Base-by-base conservation (phyloP, 768 basidiomycete genomes). In the Leccinum fibrillosum region DNA sequence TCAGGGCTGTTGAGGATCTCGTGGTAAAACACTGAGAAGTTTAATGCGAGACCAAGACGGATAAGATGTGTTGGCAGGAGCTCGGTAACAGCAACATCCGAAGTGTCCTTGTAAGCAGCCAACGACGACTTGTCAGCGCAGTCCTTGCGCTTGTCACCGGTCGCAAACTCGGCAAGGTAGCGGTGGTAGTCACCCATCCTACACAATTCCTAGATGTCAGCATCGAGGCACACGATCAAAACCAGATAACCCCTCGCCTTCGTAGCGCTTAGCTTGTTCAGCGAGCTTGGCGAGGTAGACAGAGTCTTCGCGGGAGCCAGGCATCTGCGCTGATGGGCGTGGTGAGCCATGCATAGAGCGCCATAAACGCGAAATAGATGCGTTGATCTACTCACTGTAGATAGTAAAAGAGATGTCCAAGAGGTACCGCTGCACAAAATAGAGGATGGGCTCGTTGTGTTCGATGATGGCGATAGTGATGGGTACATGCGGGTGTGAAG, bases 211-310 rank as follows among this genome's bases (percentile, higher is more conserved):
- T 45, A 52, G 52, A 62, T 49, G 25, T 65, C 4, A 53, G 34
- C 60, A 54, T 52, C 34, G 65, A 49, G 56, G 62, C 45, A 59
- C 62, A 60, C 57, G 55, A 60, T 56, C 34, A 39, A 52, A 53
- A 45, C 13, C 34, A 53, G 28, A 2, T 49, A 12, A 50, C 2
- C 32, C 72, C 80, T 52, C 47, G 89, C 95, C 95, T 82, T 98
- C 95, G 75, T 98, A 98, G 52, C 96, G 95, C 85, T 98, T 95
- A 69, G 96, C 95, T 82, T 98, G 94, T 83, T 98, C 94, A 75
- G 94, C 93, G 82, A 98, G 94, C 92, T 98, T 98, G 81, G 96
- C 95, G 79, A 97, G 94, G 85, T 98, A 98, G 78, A 98, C 95
- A 69, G 90, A 93, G 78, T 95, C 92, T 86, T 95, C 94, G 73